These are phyloP conservation scores for Cladochytrium replicatum DNA, from an alignment of 192 early-diverging fungal species.

Conservation along the genomic window DNA sequence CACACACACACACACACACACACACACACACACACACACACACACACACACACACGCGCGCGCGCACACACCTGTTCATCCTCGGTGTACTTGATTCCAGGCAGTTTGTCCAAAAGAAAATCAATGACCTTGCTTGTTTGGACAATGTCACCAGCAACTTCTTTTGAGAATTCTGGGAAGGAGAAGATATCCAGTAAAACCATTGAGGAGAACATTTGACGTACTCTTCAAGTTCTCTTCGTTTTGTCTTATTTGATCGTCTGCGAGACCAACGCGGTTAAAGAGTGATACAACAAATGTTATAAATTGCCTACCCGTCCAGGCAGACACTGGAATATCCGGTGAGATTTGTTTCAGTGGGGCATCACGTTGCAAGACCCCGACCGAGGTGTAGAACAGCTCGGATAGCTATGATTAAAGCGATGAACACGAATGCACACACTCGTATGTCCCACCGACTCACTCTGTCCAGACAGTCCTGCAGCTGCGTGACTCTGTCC, in stretches of 20 bases:
- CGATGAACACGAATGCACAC: background rate
- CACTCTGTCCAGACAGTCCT: constrained; percentile 23
- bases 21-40: background rate
- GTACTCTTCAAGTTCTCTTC: constrained; percentile 4
- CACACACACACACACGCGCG: background rate
- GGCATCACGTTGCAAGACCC: constrained; percentile 35
- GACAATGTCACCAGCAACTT: constrained; percentile 22
- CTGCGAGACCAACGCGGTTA: background rate
- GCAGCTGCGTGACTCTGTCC: constrained; percentile 30
- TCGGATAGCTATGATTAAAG: constrained; percentile 13
- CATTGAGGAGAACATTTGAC: constrained; percentile 5
- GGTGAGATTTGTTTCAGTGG: constrained; percentile 17
- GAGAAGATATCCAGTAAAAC: background rate
- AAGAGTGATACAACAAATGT: background rate
- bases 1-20: background rate
- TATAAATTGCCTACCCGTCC: constrained; percentile 18
- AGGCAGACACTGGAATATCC: constrained; percentile 26
- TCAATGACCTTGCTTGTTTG: constrained; percentile 30
- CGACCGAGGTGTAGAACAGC: constrained; percentile 28
- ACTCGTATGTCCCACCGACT: background rate
- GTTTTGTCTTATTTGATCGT: constrained; percentile 10
- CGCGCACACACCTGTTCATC: constrained; percentile 14
- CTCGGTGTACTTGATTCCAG: constrained; percentile 19
- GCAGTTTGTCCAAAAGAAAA: constrained; percentile 26
- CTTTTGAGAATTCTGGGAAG: constrained; percentile 16